Conservation (phyloP, 192 early-diverging fungal species). For the Paraglomus occultum region DNA sequence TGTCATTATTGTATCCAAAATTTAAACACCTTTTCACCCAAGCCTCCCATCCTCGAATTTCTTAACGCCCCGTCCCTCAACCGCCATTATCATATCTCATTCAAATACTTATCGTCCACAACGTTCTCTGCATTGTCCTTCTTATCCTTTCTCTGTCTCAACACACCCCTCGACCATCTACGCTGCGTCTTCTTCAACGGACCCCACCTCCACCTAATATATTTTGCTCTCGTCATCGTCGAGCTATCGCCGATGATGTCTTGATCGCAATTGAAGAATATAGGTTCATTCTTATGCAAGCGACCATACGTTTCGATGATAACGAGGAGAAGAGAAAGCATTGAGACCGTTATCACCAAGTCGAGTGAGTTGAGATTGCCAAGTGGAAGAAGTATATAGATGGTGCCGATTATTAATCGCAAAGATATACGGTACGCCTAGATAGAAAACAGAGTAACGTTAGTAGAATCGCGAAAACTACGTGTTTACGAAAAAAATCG, state of each 20-base stretch:
- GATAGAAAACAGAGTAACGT: neutral
- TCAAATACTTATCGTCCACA: neutral
- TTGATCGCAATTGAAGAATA: constrained; percentile 10
- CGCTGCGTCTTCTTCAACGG: neutral
- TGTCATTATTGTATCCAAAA: no score
- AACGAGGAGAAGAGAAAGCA: constrained; percentile 20
- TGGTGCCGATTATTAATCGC: constrained; percentile 16
- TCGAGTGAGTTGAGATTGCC: constrained; percentile 16
- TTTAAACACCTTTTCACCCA: no score
- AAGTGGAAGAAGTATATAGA: constrained; percentile 27
- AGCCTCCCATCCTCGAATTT: no score
- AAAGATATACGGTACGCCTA: constrained; percentile 18
- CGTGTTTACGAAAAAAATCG: no score
- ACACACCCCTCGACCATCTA: constrained; percentile 3
- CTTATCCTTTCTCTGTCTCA: neutral
- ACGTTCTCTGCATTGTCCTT: neutral
- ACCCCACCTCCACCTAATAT: constrained; percentile 29
- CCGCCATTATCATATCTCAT: no score
- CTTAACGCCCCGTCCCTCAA: no score
- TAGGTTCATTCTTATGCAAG: constrained; percentile 2
- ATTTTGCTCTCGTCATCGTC: neutral
- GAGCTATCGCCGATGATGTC: constrained; percentile 1
- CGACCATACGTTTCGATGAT: constrained; percentile 32
- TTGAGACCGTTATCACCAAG: neutral
- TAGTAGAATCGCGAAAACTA: neutral